phyloP scores from a whole-genome alignment of 139 green algal genomes.

The Chlamydomonas asymmetrica region DNA sequence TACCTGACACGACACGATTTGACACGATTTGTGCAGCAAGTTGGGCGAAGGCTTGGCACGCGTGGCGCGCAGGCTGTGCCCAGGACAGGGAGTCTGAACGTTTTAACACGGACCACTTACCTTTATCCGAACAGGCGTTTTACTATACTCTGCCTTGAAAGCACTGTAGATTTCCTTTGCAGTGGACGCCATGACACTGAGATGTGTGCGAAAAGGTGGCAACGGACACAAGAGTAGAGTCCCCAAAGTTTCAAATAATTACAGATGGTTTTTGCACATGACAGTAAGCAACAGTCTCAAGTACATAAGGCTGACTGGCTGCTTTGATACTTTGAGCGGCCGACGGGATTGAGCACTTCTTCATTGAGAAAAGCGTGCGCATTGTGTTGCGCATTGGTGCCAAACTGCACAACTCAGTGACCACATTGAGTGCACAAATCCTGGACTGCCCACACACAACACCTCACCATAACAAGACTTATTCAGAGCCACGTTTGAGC shows the following conservation, averaged over 20 bases:
- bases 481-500: no score
- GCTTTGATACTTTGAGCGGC: background rate
- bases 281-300: no score
- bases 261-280: no score
- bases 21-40: background rate
- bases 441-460: no score
- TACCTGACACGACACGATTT: conserved; percentile 34
- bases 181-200: no score
- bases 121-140: conserved; percentile 76
- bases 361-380: no score
- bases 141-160: conserved; percentile 66
- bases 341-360: background rate
- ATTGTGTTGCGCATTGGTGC: no score
- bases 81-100: background rate
- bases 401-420: no score
- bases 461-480: no score
- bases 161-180: conserved; percentile 7
- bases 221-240: background rate
- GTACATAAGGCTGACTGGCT: background rate
- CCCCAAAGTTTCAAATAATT: background rate
- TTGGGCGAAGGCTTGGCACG: background rate
- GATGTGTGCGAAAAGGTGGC: no score
- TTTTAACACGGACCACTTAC: conserved; percentile 22
- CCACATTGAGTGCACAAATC: no score
- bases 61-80: background rate